These are phyloP conservation scores for Aspergillus neoniger DNA, from an alignment of 2,329 filamentous ascomycete species.

Conservation along the genomic window DNA sequence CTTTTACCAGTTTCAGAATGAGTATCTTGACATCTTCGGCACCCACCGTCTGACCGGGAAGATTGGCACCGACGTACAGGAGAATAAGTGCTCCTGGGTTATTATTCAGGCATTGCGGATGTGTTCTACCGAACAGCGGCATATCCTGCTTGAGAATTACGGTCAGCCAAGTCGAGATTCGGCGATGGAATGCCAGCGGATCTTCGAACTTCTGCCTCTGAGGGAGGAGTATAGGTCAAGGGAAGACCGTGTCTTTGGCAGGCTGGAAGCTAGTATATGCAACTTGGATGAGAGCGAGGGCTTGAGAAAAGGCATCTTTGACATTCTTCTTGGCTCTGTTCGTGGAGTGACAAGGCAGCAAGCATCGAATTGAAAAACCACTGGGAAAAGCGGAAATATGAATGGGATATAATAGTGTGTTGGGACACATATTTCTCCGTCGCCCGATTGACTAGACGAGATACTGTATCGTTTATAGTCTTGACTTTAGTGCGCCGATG, in stretches of 20 bases:
- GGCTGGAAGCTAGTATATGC: not conserved
- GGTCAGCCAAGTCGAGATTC: not conserved
- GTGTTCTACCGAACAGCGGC: not conserved
- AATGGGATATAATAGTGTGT: too few relatives aligned
- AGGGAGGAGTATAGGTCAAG: not conserved
- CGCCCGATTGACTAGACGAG: too few relatives aligned
- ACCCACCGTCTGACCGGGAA: constrained; percentile 90
- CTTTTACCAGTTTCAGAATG: constrained; percentile 98
- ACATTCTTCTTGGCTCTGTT: too few relatives aligned
- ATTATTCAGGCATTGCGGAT: not conserved
- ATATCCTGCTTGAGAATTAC: not conserved
- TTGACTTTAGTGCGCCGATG: too few relatives aligned
- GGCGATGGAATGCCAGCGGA: not conserved
- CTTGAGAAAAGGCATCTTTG: not conserved
- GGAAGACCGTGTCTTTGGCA: not conserved
- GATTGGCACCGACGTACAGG: constrained; percentile 96
- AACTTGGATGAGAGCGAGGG: not conserved
- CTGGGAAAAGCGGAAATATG: accelerated
- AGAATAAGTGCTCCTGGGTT: constrained; percentile 99
- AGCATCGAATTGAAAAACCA: too few relatives aligned
- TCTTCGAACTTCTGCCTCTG: not conserved
- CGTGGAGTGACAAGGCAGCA: too few relatives aligned
- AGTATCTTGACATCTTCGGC: constrained; percentile 97
- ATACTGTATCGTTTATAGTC: too few relatives aligned
- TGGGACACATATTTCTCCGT: too few relatives aligned